A percentile compares a stretch with the other conserved stretches of the same genome.
phyloP scores from a whole-genome alignment of 176 grass and related monocot genomes.

The Aegilops bicornis region DNA sequence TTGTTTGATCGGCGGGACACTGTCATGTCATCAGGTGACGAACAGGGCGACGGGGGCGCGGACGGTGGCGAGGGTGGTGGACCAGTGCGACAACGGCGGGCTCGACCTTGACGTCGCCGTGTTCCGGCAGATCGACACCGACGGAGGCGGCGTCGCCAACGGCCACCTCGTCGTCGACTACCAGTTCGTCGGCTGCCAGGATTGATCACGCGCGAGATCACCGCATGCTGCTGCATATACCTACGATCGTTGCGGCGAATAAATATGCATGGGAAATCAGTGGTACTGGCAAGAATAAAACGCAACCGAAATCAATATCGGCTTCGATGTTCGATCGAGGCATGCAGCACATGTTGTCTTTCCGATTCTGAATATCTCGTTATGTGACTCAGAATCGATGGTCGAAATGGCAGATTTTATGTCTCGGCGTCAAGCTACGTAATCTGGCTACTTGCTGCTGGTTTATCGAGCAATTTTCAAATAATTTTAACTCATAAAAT shows the following conservation, averaged over 20 bases:
- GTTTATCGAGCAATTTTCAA: too few relatives aligned
- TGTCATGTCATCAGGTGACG: slow-evolving; percentile 17
- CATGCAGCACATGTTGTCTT: background rate
- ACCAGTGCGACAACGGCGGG: slow-evolving; percentile 72
- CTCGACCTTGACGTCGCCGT: slow-evolving; percentile 65
- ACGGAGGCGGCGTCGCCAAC: slow-evolving; percentile 24
- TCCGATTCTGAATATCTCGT: background rate
- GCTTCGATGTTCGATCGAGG: background rate
- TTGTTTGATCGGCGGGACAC: too few relatives aligned
- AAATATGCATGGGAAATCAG: background rate
- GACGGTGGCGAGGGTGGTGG: slow-evolving; percentile 57
- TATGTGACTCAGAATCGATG: background rate
- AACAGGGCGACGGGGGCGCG: slow-evolving; percentile 40
- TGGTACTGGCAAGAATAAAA: background rate
- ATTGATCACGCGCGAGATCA: background rate
- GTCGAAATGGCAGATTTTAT: background rate
- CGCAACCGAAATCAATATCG: background rate
- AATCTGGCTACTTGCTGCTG: too few relatives aligned
- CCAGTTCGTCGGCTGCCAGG: slow-evolving; percentile 48
- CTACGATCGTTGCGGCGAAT: background rate
- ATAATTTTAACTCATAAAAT: too few relatives aligned
- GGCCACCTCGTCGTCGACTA: slow-evolving; percentile 60
- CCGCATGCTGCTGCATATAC: background rate
- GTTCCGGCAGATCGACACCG: slow-evolving; percentile 61
- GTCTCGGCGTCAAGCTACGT: too few relatives aligned